Evolutionary conservation across 2,329 filamentous ascomycete species (phyloP), one percentile per base, ranked within the genome.

Genomic region (Cladosporium sp.): DNA sequence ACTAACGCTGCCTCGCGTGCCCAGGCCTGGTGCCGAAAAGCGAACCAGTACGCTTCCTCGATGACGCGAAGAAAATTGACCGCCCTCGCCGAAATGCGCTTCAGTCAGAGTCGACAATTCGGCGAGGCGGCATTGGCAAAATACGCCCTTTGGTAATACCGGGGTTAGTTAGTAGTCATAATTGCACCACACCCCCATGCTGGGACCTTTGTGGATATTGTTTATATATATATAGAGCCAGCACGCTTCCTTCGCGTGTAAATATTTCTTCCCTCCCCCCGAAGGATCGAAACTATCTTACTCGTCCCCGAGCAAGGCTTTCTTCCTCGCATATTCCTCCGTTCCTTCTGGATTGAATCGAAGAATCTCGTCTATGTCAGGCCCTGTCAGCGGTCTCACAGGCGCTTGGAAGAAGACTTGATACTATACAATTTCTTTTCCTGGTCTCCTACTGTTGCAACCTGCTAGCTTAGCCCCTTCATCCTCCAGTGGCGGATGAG

Each of bases 21-120:
- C 51, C 36, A 47, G 51, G 21, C 47, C n/a, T 21, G 28, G 11
- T 52, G 47, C 60, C 49, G 61, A 30, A 30, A 30, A 30, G 28
- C 28, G 28, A 57, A 57, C 61, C 60, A 34, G 15, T 24, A 57
- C 11, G 36, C 36, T 26, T 41, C 18, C 32, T 63, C 60, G 24
- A 57, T 64, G 61, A 57, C 61, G 61, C 61, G 61, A 64, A 55
- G 61, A 57, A 64, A 64, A 57, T 57, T 55, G 60, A 55, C 47
- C 47, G 44, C 57, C 24, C 34, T 58, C 34, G 55, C 55, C 55
- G 55, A 58, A 58, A 58, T 41, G 55, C 24, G 55, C 32, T 10
- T 4, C 15, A 47, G 41, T n/a, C 38, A n/a, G 18, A 10, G n/a
- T 47, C 41, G 41, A 12, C 41, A 57, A n/a, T 58, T 34, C 55